Base-by-base conservation (phyloP, 441 rosid species). In the Aquilaria agallochum region DNA sequence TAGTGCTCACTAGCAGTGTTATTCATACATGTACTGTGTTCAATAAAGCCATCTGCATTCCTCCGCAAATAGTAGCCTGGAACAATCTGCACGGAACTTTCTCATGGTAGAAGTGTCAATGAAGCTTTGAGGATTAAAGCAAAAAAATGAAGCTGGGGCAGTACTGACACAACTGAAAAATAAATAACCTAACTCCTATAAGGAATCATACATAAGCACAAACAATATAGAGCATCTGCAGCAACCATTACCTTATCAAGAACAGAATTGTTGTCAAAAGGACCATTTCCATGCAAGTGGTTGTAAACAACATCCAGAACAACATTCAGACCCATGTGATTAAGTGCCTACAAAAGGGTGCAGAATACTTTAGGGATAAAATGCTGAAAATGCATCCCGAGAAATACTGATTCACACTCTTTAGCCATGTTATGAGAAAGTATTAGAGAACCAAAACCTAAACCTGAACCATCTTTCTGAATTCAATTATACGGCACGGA, bases 1-100 rank as follows among this genome's bases (percentile, higher is more conserved):
- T 86, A 88, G 78, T 95, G 99, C 83, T 95, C 99, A 31, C 99
- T 95, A 60, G 99, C 97, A 53, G 97, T 91, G 81, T 95, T 89
- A 65, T 95, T 95, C 69, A 83, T 72, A 53, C 99, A 95, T 57
- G 99, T 79, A 69, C 97, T 95, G 70, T 91, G 62, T 83, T 95
- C 97, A 54, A 91, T 78, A 64, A 77, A 72, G 62, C 99, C 97
- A 76, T 89, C 91, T 32, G 62, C 74, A 76, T 86, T 86, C 83
- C 95, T 83, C 77, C 99, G 82, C 86, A 95, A 74, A 83, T 91
- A 88, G 80, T 95, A 95, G 64, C 99, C 99, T 68, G 99, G 99
- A 78, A 95, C 99, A 79, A 91, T 83, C 97, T 95, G 69, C 62
- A 66, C 65, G 44, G 71, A 68, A 54, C 55, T 48, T 31, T 55